Evolutionary conservation across 495 filamentous ascomycete genomes (phyloP).

Genomic region (Aspergillus haitiensis): DNA sequence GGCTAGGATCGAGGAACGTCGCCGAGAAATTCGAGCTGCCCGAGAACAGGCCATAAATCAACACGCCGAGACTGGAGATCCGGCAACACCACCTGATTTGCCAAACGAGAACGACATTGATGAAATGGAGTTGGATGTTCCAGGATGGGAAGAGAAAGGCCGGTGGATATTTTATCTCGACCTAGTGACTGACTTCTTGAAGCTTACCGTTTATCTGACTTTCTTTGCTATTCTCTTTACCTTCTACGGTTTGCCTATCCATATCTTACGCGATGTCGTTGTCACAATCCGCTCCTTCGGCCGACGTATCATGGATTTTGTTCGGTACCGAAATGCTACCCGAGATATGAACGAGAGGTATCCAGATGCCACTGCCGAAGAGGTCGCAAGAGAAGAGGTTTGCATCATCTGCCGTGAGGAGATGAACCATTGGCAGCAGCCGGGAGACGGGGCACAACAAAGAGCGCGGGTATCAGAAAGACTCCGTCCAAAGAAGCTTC

Average conservation of each 20-base stretch:
- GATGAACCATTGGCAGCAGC: constrained; percentile 71
- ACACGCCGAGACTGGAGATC: constrained; percentile 38
- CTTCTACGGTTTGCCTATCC: constrained; percentile 93
- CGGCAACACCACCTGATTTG: constrained; percentile 36
- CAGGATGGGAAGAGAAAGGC: constrained; percentile 96
- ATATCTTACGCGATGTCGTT: constrained; percentile 93
- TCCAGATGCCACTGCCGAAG: constrained; percentile 86
- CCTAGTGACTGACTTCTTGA: constrained; percentile 84
- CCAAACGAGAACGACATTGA: constrained; percentile 78
- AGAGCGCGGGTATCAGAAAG: constrained; percentile 66
- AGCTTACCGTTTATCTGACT: constrained; percentile 80
- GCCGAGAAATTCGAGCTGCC: constrained; percentile 63
- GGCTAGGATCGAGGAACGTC: constrained; percentile 62
- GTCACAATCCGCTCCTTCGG: constrained; percentile 89
- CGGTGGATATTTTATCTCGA: constrained; percentile 91
- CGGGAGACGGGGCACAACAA: constrained; percentile 33
- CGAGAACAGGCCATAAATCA: constrained; percentile 54
- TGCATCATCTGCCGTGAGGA: constrained; percentile 98
- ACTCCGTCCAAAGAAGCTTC: constrained; percentile 88
- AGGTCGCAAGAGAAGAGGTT: constrained; percentile 80
- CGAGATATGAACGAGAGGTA: constrained; percentile 90
- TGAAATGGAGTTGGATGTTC: constrained; percentile 88
- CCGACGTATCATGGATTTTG: constrained; percentile 80
- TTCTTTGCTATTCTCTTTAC: constrained; percentile 92
- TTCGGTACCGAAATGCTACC: constrained; percentile 85